phyloP scores from a whole-genome alignment of 352 stramenopile genomes.

The Pythium coloratum region DNA sequence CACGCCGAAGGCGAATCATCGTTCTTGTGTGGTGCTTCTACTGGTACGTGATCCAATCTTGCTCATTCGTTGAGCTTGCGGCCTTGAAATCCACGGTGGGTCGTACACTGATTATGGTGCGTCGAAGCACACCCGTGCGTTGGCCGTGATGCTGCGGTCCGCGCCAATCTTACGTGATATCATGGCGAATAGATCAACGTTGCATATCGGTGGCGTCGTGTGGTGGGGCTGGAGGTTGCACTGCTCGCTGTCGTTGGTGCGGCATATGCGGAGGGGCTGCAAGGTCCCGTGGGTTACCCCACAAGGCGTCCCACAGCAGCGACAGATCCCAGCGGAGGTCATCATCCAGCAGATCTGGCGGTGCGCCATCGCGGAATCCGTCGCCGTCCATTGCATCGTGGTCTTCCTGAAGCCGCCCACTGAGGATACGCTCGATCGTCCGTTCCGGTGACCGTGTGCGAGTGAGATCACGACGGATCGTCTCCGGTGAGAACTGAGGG shows the following conservation, averaged over 20 bases:
- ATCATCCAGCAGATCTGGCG: conserved; percentile 11
- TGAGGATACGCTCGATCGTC: conserved; percentile 76
- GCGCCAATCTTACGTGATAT: too few relatives aligned
- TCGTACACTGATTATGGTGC: too few relatives aligned
- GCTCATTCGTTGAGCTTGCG: too few relatives aligned
- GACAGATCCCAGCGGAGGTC: conserved; percentile 20
- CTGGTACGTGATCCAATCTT: too few relatives aligned
- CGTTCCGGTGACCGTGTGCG: conserved; percentile 59
- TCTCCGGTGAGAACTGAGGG: conserved; percentile 60
- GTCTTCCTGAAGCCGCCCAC: conserved; percentile 40
- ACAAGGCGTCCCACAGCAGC: conserved; percentile 20
- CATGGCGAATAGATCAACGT: background rate
- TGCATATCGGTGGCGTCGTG: background rate
- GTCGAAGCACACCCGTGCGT: too few relatives aligned
- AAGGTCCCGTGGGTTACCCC: conserved; percentile 4
- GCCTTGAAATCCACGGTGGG: too few relatives aligned
- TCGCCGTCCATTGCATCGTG: conserved; percentile 21
- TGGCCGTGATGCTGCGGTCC: too few relatives aligned
- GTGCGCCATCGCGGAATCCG: conserved; percentile 19
- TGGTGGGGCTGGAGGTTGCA: background rate
- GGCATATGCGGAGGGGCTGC: background rate
- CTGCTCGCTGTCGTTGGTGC: background rate
- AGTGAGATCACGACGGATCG: conserved; percentile 53
- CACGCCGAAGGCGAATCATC: too few relatives aligned
- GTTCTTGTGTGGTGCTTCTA: too few relatives aligned